Percentiles rank a stretch among this genome's conserved stretches.
Conservation (phyloP, 2,329 filamentous ascomycete species). For the Talaromyces funiculosus region DNA sequence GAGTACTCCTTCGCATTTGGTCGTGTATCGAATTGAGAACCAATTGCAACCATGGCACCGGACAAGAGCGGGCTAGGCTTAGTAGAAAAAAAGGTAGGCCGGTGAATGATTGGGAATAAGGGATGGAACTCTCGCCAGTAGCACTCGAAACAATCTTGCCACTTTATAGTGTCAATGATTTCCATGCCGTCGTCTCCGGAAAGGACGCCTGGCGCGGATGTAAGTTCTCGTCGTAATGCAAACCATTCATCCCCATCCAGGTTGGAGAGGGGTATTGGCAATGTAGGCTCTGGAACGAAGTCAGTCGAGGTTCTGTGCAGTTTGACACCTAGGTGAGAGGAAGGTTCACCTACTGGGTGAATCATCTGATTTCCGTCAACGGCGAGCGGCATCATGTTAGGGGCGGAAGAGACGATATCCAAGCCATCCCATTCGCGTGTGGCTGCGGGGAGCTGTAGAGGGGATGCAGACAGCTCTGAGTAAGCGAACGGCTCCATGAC, state of each 20-base stretch:
- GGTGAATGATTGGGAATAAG: conserved; percentile 31
- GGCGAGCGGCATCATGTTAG: conserved; percentile 31
- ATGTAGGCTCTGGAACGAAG: conserved; percentile 24
- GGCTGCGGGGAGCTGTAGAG: conserved; percentile 27
- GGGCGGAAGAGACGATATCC: conserved; percentile 24
- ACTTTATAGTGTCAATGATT: conserved; percentile 29
- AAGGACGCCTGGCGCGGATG: conserved; percentile 30
- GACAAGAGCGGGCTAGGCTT: conserved; percentile 28
- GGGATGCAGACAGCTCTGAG: conserved; percentile 29
- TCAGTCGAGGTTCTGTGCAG: background rate
- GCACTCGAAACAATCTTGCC: conserved; percentile 30
- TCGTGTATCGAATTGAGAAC: conserved; percentile 31
- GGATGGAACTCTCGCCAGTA: conserved; percentile 34
- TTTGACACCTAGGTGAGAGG: conserved; percentile 15
- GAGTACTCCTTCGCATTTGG: conserved; percentile 31
- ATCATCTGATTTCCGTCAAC: conserved; percentile 31
- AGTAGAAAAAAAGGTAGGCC: conserved; percentile 27
- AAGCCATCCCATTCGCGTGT: conserved; percentile 29
- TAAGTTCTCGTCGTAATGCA: conserved; percentile 34
- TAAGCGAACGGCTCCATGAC: conserved; percentile 33
- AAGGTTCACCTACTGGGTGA: conserved; percentile 32
- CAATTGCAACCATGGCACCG: conserved; percentile 32
- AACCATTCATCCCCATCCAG: conserved; percentile 35
- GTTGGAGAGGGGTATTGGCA: conserved; percentile 36
- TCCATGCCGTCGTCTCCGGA: conserved; percentile 29